Conservation (phyloP, 768 basidiomycete genomes). For the Ramaria sp. region DNA sequence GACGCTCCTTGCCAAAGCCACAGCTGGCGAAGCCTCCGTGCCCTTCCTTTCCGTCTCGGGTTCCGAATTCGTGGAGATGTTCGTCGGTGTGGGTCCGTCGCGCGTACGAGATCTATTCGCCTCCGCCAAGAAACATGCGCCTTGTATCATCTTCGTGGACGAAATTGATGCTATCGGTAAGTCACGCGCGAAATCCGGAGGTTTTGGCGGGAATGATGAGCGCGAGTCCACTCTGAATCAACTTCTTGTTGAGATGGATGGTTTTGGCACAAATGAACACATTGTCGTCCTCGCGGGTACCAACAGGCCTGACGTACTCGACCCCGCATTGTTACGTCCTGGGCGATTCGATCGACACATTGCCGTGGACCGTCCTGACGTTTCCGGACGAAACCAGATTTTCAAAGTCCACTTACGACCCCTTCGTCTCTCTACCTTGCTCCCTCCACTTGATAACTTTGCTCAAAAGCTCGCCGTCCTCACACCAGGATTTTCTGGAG, state of each 20-base stretch:
- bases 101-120: conserved; percentile 96
- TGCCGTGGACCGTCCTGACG: conserved; percentile 89
- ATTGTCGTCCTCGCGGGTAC: conserved; percentile 95
- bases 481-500: conserved; percentile 97
- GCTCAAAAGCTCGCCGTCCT: conserved; percentile 92
- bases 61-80: conserved; percentile 99
- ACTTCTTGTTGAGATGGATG: conserved; percentile 98
- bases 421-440: conserved; percentile 51
- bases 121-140: conserved; percentile 94
- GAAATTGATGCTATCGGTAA: conserved; percentile 99
- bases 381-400: conserved; percentile 87
- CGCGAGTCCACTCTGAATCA: conserved; percentile 97
- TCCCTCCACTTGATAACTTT: conserved; percentile 43
- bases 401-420: conserved; percentile 88
- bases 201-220: conserved; percentile 92
- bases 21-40: conserved; percentile 94
- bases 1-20: conserved; percentile 95
- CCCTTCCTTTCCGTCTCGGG: conserved; percentile 98
- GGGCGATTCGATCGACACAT: conserved; percentile 98
- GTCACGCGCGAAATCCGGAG: conserved; percentile 66
- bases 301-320: conserved; percentile 93
- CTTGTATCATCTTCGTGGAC: conserved; percentile 97
- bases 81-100: conserved; percentile 97
- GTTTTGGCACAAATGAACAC: conserved; percentile 95
- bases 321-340: conserved; percentile 90